Base-by-base conservation (phyloP, 1,284 basidiomycete species). In the Macrocystidia cucumis region DNA sequence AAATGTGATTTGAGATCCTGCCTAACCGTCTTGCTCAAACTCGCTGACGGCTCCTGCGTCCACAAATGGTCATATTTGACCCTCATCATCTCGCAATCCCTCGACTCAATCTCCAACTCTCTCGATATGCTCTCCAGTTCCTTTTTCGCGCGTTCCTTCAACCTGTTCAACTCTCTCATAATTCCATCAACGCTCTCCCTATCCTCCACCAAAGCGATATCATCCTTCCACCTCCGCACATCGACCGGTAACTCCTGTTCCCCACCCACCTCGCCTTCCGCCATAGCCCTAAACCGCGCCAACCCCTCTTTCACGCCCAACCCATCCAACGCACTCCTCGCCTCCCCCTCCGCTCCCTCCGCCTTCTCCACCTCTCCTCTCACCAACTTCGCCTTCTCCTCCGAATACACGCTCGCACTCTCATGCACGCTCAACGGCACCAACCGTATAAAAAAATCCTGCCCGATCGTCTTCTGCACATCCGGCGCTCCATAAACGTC, bases 371-470 rank as follows among this genome's bases (percentile, higher is more conserved):
- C 83, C 55, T 98, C 93, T 2, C 70, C 78, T 24, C 96, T 73
- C 1, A 91, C 90, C 16, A 99, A 67, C 60, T 98, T 98, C 9
- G 95, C 96, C 62, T 98, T 98, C 64, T 99, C 96, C 57, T 99
- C 95, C 1, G 91, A 95, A 60, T 98, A 99, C 11, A 98, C 80
- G 39, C 84, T 90, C 4, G 96, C 93, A 45, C 86, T 89, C 62
- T 98, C 92, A 57, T 98, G 93, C 3, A 99, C 92, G 43, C 88
- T 89, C 21, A 98, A 67, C 5, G 96, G 95, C 14, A 99, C 77
- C 2, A 99, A 75, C 26, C 81, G 75, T 42, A 79, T 59, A 59
- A 99, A 98, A 40, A 98, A 72, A 57, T 98, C 95, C 3, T 80
- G 78, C 0, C 96, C 95, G 44, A 98, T 95, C 29, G 93, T 78